Percentiles rank a stretch among this genome's conserved stretches.
These are phyloP conservation scores for Herpotrichia juniperi DNA, from an alignment of 2,329 filamentous ascomycete species.

Conservation along the genomic window DNA sequence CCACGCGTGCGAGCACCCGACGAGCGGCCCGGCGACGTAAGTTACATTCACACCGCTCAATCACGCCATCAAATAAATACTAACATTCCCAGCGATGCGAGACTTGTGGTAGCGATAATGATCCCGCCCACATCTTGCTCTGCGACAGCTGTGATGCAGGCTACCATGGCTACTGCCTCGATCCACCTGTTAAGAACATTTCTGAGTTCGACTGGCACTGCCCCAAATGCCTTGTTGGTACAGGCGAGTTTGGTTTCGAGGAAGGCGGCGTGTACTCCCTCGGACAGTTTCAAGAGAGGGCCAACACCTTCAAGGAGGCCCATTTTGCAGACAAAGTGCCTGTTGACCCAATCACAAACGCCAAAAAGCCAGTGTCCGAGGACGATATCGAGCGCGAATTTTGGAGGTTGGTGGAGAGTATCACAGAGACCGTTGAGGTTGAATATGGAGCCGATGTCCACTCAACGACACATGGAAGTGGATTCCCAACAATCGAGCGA, in stretches of 20 bases:
- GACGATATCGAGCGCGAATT: slow-evolving; percentile 97
- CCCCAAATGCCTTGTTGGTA: slow-evolving; percentile 90
- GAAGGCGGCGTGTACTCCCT: slow-evolving; percentile 95
- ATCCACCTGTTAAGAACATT: slow-evolving; percentile 78
- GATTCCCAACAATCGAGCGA: slow-evolving; percentile 92
- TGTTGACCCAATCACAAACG: slow-evolving; percentile 82
- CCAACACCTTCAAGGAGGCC: slow-evolving; percentile 89
- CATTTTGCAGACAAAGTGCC: slow-evolving; percentile 94
- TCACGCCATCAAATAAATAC: slow-evolving; percentile 24
- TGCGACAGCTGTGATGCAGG: slow-evolving; percentile 93
- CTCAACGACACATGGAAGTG: slow-evolving; percentile 95
- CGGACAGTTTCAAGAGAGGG: slow-evolving; percentile 94
- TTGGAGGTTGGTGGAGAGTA: slow-evolving; percentile 90
- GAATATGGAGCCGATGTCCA: slow-evolving; percentile 99
- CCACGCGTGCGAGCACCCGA: slow-evolving; percentile 60
- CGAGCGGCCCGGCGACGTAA: slow-evolving; percentile 64
- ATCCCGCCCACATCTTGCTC: slow-evolving; percentile 71
- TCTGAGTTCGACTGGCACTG: slow-evolving; percentile 96
- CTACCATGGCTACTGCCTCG: slow-evolving; percentile 86
- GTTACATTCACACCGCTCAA: slow-evolving; percentile 18
- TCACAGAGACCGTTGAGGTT: slow-evolving; percentile 95
- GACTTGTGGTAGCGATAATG: slow-evolving; percentile 80
- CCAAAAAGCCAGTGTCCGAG: slow-evolving; percentile 81
- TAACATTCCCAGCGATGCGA: slow-evolving; percentile 73
- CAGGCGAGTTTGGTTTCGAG: slow-evolving; percentile 96